These are phyloP conservation scores for Dryas drummondii DNA, from an alignment of 306 rosid genomes.

Conservation along the genomic window DNA sequence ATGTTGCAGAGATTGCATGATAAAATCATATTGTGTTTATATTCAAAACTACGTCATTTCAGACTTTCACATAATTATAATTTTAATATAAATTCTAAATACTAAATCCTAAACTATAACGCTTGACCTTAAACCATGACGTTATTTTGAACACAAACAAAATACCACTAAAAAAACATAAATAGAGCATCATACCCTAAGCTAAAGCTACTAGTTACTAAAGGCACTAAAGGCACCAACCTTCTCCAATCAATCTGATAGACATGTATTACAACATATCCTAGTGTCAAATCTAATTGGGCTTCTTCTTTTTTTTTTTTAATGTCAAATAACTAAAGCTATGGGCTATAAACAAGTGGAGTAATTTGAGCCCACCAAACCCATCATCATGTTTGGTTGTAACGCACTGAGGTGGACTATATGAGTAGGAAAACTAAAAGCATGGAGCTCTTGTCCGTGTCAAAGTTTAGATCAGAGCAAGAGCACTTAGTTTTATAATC, in stretches of 20 bases:
- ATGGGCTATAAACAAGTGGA: conserved; percentile 3
- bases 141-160: too few relatives aligned
- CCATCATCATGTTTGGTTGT: conserved; percentile 43
- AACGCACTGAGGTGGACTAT: conserved; percentile 36
- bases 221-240: neutral
- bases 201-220: neutral
- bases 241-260: neutral
- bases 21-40: neutral
- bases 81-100: too few relatives aligned
- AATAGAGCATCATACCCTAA: neutral
- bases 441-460: neutral
- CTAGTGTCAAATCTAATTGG: neutral
- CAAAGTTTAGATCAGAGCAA: conserved; percentile 2
- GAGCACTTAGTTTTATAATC: neutral
- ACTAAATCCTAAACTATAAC: too few relatives aligned
- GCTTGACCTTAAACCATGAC: too few relatives aligned
- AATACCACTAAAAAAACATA: too few relatives aligned
- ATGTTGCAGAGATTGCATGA: neutral
- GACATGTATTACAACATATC: neutral
- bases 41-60: too few relatives aligned
- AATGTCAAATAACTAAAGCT: neutral
- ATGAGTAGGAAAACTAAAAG: neutral
- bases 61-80: too few relatives aligned
- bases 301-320: neutral
- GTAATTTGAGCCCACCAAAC: conserved; percentile 29